Base-by-base conservation (phyloP, 352 stramenopile species). In the Phytophthora pluvialis region DNA sequence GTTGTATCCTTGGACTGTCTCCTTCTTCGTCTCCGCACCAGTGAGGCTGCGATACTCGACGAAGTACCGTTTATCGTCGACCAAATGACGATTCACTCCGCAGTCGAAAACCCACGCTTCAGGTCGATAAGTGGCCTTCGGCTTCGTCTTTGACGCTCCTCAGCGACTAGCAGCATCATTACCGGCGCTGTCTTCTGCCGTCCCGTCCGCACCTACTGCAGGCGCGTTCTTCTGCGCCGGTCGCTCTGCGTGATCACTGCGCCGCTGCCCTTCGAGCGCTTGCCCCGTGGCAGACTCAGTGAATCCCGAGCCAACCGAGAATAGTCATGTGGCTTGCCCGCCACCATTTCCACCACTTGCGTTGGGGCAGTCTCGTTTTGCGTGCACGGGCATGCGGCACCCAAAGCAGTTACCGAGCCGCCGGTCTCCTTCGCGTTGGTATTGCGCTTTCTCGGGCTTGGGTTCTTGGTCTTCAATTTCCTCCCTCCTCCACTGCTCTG, bases 21-120 rank as follows among this genome's bases (percentile, higher is more conserved):
- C 38, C 12, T 33, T 58, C 47, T 52, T 25, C 4, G 18, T 2
- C 18, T 58, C 47, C 0, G 3, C 48, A 8, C 3, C 3, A 8
- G 29, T 21, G 12, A 53, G 39, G 8, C 7, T 16, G 8, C 42
- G 21, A 28, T 48, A 48, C 10, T 16, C 21, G 3, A 33, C 25
- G 15, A 59, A 65, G 32, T 65, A 65, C 1, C 42, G 53, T 11
- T 61, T 61, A 16, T 53, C 43, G 2, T 42, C 32, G 7, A 53
- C 53, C 9, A 53, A 6, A 10, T 52, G 42, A 7, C 32, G 42
- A 10, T 53, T 61, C 5, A 42, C 42, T 21, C 42, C 42, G 10
- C 21, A 32, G 42, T 61, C 42, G 13, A 39, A 53, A 6, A 61
- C 43, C 53, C 53, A 61, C 3, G 18, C 5, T 21, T 53, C 42